phyloP scores from a whole-genome alignment of 1,139 yeast genomes.

The Blastobotrys indianensis region DNA sequence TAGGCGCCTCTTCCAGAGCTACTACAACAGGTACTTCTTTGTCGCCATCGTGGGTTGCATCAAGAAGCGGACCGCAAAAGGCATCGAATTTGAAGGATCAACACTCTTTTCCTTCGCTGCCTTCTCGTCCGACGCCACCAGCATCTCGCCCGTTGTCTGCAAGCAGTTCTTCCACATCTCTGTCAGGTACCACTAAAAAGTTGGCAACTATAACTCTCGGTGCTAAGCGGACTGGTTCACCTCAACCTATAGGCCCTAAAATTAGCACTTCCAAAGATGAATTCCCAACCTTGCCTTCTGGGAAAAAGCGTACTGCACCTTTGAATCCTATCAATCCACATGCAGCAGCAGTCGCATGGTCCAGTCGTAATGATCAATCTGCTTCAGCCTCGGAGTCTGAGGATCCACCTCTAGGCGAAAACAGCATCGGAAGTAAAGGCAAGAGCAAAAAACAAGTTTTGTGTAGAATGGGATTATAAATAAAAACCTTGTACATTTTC shows the following conservation, averaged over 20 bases:
- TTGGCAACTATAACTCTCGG: constrained; percentile 2
- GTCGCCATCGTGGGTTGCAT: constrained; percentile 4
- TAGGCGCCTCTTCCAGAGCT: constrained; percentile 3
- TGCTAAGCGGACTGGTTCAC: background rate
- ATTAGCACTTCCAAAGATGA: constrained; percentile 3
- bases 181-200: constrained; percentile 7
- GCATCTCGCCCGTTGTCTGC: constrained; percentile 1
- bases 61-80: background rate
- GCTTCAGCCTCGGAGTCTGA: background rate
- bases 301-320: constrained; percentile 7
- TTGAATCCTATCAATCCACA: constrained; percentile 3
- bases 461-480: too few species aligned
- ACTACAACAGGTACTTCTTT: background rate
- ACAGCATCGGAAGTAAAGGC: constrained; percentile 12
- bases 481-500: background rate
- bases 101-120: constrained; percentile 24
- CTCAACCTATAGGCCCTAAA: background rate
- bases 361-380: constrained; percentile 2
- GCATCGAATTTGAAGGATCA: constrained; percentile 2
- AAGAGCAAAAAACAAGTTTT: constrained; percentile 25
- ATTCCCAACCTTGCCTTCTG: constrained; percentile 13
- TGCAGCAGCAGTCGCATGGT: constrained; percentile 7
- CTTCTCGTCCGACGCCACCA: constrained; percentile 7
- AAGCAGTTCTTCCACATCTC: background rate
- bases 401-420: constrained; percentile 5